Conservation (phyloP, 2,329 filamentous ascomycete species). For the Hirsutella thompsonii region DNA sequence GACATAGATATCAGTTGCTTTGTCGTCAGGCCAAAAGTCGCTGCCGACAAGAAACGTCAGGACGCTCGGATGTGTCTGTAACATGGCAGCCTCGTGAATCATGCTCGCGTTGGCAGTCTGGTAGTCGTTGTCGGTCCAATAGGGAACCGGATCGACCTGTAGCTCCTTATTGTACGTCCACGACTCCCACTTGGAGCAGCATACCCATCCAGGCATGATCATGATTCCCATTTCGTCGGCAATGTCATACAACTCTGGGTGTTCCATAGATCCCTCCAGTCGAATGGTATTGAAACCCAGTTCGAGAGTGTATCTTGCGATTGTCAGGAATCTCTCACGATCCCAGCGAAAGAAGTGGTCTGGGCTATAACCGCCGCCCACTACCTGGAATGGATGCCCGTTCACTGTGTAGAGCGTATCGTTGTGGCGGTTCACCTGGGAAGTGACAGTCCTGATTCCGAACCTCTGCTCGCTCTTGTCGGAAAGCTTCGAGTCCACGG, state of each 20-base stretch:
- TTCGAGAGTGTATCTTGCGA: slow-evolving; percentile 41
- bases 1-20: slow-evolving; percentile 39
- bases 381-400: slow-evolving; percentile 42
- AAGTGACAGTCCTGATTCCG: slow-evolving; percentile 27
- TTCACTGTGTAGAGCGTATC: slow-evolving; percentile 46
- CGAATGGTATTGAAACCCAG: slow-evolving; percentile 52
- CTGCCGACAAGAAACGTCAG: slow-evolving; percentile 47
- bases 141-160: slow-evolving; percentile 17
- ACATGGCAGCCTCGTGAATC: slow-evolving; percentile 45
- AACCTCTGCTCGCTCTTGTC: slow-evolving; percentile 14
- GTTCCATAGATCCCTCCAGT: slow-evolving; percentile 52
- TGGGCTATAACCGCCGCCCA: slow-evolving; percentile 46
- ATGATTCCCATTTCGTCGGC: slow-evolving; percentile 48
- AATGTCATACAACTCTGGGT: slow-evolving; percentile 45
- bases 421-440: slow-evolving; percentile 34
- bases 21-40: slow-evolving; percentile 50
- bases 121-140: slow-evolving; percentile 43
- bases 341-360: slow-evolving; percentile 51
- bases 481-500: slow-evolving; percentile 15
- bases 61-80: slow-evolving; percentile 46
- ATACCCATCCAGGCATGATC: slow-evolving; percentile 52
- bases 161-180: slow-evolving; percentile 47
- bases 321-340: slow-evolving; percentile 27
- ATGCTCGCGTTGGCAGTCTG: slow-evolving; percentile 38
- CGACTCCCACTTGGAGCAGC: slow-evolving; percentile 56